These are phyloP conservation scores for Alternaria rosae DNA, from an alignment of 2,329 filamentous ascomycete species.

Conservation along the genomic window DNA sequence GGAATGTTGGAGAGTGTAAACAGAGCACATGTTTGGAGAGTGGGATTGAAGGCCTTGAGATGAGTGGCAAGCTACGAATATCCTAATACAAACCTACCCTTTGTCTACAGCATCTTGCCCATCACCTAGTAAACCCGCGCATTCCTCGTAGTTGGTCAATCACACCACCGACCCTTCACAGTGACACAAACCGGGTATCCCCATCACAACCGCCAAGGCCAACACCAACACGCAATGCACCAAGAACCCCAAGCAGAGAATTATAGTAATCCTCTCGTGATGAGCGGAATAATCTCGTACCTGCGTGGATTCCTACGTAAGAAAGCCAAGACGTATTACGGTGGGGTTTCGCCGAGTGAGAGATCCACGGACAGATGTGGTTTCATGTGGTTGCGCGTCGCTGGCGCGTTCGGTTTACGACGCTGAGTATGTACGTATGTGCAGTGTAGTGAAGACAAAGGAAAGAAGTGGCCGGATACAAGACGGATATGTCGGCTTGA, in stretches of 20 bases:
- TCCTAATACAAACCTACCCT: background rate
- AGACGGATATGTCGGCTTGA: conserved; percentile 10
- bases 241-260: background rate
- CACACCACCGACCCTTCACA: background rate
- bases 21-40: background rate
- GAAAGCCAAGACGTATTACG: background rate
- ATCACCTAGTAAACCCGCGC: background rate
- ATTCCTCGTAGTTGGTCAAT: background rate
- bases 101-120: background rate
- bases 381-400: background rate
- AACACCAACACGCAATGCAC: background rate
- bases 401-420: background rate
- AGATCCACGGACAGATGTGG: background rate
- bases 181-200: background rate
- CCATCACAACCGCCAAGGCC: background rate
- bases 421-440: background rate
- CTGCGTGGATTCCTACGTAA: background rate
- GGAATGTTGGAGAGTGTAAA: background rate
- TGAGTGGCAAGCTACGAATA: background rate
- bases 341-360: background rate
- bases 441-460: background rate
- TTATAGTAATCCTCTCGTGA: background rate
- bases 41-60: background rate
- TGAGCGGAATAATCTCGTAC: background rate
- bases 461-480: background rate